These are phyloP conservation scores for Picochlorum sp. DNA, from an alignment of 139 green algal genomes.

Conservation along the genomic window DNA sequence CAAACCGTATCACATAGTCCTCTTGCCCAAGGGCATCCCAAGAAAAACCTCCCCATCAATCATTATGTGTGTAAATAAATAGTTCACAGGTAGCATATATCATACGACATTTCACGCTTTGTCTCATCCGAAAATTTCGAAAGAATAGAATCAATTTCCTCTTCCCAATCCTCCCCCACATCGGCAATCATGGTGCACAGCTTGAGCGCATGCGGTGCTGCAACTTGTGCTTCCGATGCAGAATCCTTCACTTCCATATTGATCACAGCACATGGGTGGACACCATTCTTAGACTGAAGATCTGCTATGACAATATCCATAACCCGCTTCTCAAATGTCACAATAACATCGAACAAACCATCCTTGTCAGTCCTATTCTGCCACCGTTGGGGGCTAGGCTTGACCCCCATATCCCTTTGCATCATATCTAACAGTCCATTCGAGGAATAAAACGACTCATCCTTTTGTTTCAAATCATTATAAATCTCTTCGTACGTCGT, in stretches of 20 bases:
- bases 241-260: slow-evolving; percentile 15
- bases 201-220: slow-evolving; percentile 7
- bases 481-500: slow-evolving; percentile 6
- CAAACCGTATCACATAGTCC: not conserved
- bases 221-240: not conserved
- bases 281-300: not conserved
- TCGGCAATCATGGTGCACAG: slow-evolving; percentile 8
- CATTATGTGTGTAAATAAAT: not conserved
- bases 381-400: slow-evolving; percentile 4
- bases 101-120: not conserved
- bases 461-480: slow-evolving; percentile 5
- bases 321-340: slow-evolving; percentile 6
- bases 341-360: not conserved
- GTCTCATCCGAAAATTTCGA: slow-evolving; percentile 1
- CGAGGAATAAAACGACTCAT: not conserved
- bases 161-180: slow-evolving; percentile 8
- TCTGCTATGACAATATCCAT: slow-evolving; percentile 9
- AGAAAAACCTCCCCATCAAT: not conserved
- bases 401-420: slow-evolving; percentile 1
- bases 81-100: slow-evolving; percentile 6
- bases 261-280: slow-evolving; percentile 6
- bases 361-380: slow-evolving; percentile 5
- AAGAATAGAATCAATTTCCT: slow-evolving; percentile 3
- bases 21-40: not conserved
- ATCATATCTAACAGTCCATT: slow-evolving; percentile 13